Conservation (phyloP, 805 yeast species). For the Babjeviella inositovora region DNA sequence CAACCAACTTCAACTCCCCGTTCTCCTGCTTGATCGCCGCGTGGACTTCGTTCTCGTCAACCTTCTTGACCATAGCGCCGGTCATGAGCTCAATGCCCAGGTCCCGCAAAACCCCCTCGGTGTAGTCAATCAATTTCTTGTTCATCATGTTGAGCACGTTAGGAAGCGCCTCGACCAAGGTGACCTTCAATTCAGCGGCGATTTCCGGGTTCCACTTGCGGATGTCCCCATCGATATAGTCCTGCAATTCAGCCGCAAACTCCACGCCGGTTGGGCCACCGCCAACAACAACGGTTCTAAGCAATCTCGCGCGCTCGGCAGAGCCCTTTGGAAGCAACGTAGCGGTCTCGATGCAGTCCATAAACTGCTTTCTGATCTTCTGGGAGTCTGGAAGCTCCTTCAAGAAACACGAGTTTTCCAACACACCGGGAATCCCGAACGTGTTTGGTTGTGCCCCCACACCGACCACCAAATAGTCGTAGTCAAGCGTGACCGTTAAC, state of each 20-base stretch:
- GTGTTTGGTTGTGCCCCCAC: conserved; percentile 95
- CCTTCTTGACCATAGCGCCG: conserved; percentile 81
- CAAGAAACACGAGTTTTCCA: conserved; percentile 73
- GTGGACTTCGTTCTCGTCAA: conserved; percentile 51
- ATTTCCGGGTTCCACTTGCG: conserved; percentile 79
- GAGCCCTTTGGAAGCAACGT: conserved; percentile 59
- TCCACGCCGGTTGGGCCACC: conserved; percentile 99
- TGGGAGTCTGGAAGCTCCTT: conserved; percentile 85
- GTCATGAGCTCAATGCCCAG: conserved; percentile 61
- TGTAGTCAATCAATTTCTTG: conserved; percentile 55
- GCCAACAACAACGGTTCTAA: conserved; percentile 86
- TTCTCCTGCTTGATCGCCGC: conserved; percentile 55
- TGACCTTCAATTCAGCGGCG: conserved; percentile 66
- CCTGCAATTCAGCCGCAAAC: conserved; percentile 92
- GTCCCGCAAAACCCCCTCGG: conserved; percentile 57
- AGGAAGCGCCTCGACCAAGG: conserved; percentile 84
- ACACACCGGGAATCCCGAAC: conserved; percentile 89
- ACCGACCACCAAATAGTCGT: conserved; percentile 80
- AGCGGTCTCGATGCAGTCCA: conserved; percentile 85
- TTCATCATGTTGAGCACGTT: conserved; percentile 70
- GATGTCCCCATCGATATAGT: conserved; percentile 85
- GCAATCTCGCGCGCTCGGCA: conserved; percentile 70
- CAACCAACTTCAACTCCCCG: conserved; percentile 43
- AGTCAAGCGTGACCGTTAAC: conserved; percentile 29
- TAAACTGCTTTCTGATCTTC: conserved; percentile 64